A percentile compares a stretch with the other conserved stretches of the same genome.
These are phyloP conservation scores for Citrus reticulata DNA, from an alignment of 345 rosid species.

Conservation along the genomic window DNA sequence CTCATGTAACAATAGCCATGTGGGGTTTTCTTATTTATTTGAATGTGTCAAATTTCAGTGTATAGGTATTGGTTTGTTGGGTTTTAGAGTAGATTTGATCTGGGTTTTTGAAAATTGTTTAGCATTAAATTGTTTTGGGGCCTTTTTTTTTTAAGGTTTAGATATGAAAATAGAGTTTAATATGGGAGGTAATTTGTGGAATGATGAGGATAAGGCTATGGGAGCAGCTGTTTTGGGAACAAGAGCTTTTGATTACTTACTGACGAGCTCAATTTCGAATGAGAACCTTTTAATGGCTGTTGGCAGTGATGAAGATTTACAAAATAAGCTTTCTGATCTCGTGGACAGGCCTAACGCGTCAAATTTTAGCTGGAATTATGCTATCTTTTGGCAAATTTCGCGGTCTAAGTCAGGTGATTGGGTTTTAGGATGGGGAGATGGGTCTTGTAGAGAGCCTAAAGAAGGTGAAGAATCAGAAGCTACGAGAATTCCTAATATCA, in stretches of 20 bases:
- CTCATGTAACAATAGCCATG: constrained; percentile 7
- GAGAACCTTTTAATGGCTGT: constrained; percentile 56
- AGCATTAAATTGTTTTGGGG: not conserved
- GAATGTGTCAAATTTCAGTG: constrained; percentile 20
- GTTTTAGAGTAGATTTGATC: constrained; percentile 22
- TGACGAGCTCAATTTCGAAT: constrained; percentile 60
- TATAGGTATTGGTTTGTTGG: not conserved
- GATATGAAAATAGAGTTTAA: constrained; percentile 54
- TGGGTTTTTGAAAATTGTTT: constrained; percentile 6
- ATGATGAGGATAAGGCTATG: constrained; percentile 70
- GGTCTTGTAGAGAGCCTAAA: constrained; percentile 86
- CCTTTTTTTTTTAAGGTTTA: constrained; percentile 6
- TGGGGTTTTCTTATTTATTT: constrained; percentile 7
- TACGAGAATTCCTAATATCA: constrained; percentile 27
- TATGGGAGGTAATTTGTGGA: constrained; percentile 61
- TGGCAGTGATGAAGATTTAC: constrained; percentile 67
- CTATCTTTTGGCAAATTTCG: constrained; percentile 93
- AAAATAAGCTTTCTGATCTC: constrained; percentile 85
- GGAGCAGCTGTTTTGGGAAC: constrained; percentile 73
- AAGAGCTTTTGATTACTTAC: constrained; percentile 67
- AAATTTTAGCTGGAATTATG: constrained; percentile 95
- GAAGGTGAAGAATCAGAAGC: constrained; percentile 69
- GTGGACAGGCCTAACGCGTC: constrained; percentile 72
- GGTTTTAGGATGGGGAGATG: constrained; percentile 99
- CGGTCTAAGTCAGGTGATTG: constrained; percentile 77